Evolutionary conservation across 1,284 basidiomycete species (phyloP).

Genomic region (Boletus semigastroideus): DNA sequence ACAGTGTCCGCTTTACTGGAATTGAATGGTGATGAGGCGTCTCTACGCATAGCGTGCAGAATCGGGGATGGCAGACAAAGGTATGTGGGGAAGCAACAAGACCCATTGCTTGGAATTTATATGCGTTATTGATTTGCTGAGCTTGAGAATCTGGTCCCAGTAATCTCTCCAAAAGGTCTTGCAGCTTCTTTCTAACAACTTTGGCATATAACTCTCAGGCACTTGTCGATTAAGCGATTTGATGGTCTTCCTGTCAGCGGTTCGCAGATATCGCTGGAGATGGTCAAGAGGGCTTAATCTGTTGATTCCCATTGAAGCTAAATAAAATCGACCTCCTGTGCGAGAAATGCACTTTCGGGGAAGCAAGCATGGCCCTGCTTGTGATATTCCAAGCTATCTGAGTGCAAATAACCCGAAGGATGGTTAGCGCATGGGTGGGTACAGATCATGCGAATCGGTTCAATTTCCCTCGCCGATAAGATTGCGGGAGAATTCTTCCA

Average conservation of each 20-base stretch:
- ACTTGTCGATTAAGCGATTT: background rate
- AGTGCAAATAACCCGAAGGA: background rate
- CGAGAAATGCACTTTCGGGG: background rate
- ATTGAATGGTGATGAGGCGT: constrained; percentile 29
- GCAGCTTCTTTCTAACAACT: background rate
- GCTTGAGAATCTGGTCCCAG: constrained; percentile 8
- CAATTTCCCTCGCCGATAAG: constrained; percentile 10
- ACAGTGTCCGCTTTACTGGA: constrained; percentile 35
- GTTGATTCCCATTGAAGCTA: constrained; percentile 8
- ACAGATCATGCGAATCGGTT: background rate
- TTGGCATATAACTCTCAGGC: constrained; percentile 9
- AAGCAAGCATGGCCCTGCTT: background rate
- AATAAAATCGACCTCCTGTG: background rate
- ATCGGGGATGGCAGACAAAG: background rate
- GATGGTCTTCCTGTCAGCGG: background rate
- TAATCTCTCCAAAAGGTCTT: background rate
- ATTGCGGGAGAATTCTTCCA: background rate
- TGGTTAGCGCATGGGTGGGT: too few species aligned
- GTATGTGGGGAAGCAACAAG: background rate
- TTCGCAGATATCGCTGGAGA: too few species aligned
- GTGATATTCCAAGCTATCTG: background rate
- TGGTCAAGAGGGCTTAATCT: background rate
- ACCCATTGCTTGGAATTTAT: constrained; percentile 12
- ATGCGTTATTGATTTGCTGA: background rate
- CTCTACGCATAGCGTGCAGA: constrained; percentile 18